phyloP scores from a whole-genome alignment of 768 basidiomycete genomes.

The Imleria badia region DNA sequence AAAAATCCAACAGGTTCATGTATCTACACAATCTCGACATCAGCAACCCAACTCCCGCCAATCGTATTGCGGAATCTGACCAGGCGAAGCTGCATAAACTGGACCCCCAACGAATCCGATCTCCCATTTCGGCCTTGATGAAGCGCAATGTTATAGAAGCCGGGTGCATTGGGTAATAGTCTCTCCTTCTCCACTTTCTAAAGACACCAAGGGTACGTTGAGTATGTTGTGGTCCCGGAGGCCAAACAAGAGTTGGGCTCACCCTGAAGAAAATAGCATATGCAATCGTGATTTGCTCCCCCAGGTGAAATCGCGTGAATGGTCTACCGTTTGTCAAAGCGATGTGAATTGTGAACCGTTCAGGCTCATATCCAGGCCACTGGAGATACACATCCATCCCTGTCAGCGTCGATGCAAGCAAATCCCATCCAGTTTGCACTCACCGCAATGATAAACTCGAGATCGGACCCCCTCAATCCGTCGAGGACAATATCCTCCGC shows the following conservation, averaged over 20 bases:
- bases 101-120: slow-evolving; percentile 1
- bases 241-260: not conserved
- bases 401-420: not conserved
- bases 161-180: not conserved
- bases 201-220: not conserved
- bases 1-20: too few relatives aligned
- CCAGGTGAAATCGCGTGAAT: slow-evolving; percentile 7
- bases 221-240: not conserved
- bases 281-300: not conserved
- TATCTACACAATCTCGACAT: slow-evolving; percentile 8
- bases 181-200: not conserved
- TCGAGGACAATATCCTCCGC: not conserved
- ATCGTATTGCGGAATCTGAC: not conserved
- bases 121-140: not conserved
- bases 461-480: too few relatives aligned
- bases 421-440: not conserved
- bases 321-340: not conserved
- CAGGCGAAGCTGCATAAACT: slow-evolving; percentile 7
- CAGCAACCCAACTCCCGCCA: slow-evolving; percentile 6
- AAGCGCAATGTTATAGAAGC: slow-evolving; percentile 12
- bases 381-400: not conserved
- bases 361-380: slow-evolving; percentile 10
- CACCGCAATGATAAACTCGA: slow-evolving; percentile 1
- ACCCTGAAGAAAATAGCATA: not conserved
- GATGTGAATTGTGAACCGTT: not conserved